phyloP scores from a whole-genome alignment of 2,329 filamentous ascomycete genomes.

The Juglanconis sp. region DNA sequence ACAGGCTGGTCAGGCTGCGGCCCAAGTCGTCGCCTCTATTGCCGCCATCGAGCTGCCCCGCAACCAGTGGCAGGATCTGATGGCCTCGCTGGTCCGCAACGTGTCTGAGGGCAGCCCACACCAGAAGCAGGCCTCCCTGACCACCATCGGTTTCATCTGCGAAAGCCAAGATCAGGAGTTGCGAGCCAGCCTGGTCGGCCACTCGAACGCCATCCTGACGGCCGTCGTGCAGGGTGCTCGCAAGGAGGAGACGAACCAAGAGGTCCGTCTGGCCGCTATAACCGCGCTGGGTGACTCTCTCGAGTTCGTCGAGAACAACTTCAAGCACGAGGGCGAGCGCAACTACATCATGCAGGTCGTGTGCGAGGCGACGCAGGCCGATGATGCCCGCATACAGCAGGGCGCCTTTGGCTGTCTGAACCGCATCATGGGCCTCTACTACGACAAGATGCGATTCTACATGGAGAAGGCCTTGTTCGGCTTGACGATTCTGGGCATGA shows the following conservation, averaged over 20 bases:
- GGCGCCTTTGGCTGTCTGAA: constrained; percentile 96
- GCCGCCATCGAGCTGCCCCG: constrained; percentile 91
- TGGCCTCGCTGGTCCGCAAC: constrained; percentile 85
- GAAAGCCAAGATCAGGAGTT: constrained; percentile 90
- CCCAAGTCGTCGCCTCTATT: constrained; percentile 93
- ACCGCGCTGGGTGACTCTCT: constrained; percentile 92
- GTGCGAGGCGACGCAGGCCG: constrained; percentile 95
- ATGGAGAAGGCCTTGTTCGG: constrained; percentile 99
- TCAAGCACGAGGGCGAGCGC: constrained; percentile 97
- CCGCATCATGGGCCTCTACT: constrained; percentile 97
- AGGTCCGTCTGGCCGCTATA: constrained; percentile 90
- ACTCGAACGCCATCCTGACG: constrained; percentile 97
- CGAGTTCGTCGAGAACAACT: constrained; percentile 97
- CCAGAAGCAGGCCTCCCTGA: constrained; percentile 91
- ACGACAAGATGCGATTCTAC: constrained; percentile 99
- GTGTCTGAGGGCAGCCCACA: constrained; percentile 82
- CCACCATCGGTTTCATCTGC: constrained; percentile 97
- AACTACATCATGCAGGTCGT: constrained; percentile 99
- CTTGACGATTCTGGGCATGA: constrained; percentile 97
- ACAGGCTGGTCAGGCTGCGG: constrained; percentile 83
- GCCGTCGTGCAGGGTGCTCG: constrained; percentile 96
- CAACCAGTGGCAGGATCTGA: constrained; percentile 89
- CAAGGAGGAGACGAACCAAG: constrained; percentile 88
- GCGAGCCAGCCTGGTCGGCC: constrained; percentile 72
- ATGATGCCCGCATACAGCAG: constrained; percentile 88